Evolutionary conservation across 768 basidiomycete species (phyloP).

Genomic region (Pisolithus marmoratus): DNA sequence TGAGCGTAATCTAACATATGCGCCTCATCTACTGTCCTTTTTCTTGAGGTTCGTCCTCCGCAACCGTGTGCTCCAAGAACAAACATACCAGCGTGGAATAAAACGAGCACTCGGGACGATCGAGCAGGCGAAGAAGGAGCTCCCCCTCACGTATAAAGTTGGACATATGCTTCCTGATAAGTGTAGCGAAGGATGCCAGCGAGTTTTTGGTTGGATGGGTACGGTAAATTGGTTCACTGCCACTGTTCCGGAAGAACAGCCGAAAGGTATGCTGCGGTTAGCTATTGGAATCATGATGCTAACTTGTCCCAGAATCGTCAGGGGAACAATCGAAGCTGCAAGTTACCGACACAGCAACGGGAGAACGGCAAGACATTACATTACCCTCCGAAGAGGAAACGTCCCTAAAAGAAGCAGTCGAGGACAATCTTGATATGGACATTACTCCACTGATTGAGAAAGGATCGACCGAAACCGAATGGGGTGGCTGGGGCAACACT

Average conservation of each 20-base stretch:
- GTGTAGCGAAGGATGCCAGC: conserved; percentile 44
- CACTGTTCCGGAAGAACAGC: conserved; percentile 3
- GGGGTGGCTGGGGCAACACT: conserved; percentile 10
- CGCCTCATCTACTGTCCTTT: conserved; percentile 52
- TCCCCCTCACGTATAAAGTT: conserved; percentile 38
- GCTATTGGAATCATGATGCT: neutral
- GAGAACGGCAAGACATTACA: conserved; percentile 6
- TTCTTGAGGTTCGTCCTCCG: conserved; percentile 59
- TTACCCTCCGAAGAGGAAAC: conserved; percentile 22
- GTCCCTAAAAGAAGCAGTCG: conserved; percentile 21
- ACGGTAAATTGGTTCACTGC: conserved; percentile 31
- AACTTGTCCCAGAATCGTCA: neutral
- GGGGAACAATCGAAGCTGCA: conserved; percentile 10
- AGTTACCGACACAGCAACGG: conserved; percentile 14
- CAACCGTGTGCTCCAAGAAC: conserved; percentile 48
- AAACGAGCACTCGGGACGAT: conserved; percentile 41
- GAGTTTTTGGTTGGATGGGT: conserved; percentile 44
- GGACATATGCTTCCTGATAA: conserved; percentile 35
- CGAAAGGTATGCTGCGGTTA: conserved; percentile 1
- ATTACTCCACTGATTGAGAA: conserved; percentile 5
- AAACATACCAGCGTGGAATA: conserved; percentile 38
- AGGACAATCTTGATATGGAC: conserved; percentile 21
- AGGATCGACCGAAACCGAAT: neutral
- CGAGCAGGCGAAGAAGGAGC: conserved; percentile 36
- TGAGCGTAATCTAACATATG: conserved; percentile 42